These are phyloP conservation scores for Gaeumannomyces sp. DNA, from an alignment of 2,329 filamentous ascomycete species.

Conservation along the genomic window DNA sequence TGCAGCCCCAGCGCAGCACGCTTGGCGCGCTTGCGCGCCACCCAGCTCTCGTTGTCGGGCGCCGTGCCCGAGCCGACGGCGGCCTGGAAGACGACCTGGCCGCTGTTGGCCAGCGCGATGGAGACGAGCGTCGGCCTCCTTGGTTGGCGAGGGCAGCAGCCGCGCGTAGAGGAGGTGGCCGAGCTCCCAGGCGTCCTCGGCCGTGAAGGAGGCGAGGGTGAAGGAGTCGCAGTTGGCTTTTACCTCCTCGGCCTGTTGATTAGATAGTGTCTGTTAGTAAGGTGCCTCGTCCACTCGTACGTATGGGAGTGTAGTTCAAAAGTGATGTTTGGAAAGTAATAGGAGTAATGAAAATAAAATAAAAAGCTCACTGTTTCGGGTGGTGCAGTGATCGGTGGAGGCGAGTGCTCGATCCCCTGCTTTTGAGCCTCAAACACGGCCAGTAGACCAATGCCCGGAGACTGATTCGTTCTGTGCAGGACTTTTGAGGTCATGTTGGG, in stretches of 20 bases:
- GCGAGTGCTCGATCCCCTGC: too few species aligned
- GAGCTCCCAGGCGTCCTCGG: slow-evolving; percentile 57
- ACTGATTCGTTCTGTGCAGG: too few species aligned
- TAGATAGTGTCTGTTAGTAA: background rate
- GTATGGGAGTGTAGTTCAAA: too few species aligned
- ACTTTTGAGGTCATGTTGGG: too few species aligned
- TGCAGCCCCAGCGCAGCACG: slow-evolving; percentile 63
- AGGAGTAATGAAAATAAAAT: too few species aligned
- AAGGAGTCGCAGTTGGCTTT: slow-evolving; percentile 28
- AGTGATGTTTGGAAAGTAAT: too few species aligned
- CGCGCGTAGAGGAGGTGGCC: slow-evolving; percentile 58
- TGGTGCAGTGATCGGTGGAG: too few species aligned
- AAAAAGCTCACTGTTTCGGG: too few species aligned
- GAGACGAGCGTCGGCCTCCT: slow-evolving; percentile 52
- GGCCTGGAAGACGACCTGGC: slow-evolving; percentile 63
- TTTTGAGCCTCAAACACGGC: too few species aligned
- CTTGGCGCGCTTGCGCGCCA: slow-evolving; percentile 64
- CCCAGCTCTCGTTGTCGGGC: slow-evolving; percentile 68
- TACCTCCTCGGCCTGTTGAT: background rate
- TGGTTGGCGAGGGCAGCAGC: slow-evolving; percentile 37
- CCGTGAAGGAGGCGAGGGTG: slow-evolving; percentile 49
- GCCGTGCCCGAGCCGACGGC: slow-evolving; percentile 59
- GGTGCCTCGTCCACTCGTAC: too few species aligned
- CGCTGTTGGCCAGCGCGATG: slow-evolving; percentile 53
- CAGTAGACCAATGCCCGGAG: too few species aligned